phyloP scores from a whole-genome alignment of 129 eudicot genomes.

The Tanacetum coccineum region DNA sequence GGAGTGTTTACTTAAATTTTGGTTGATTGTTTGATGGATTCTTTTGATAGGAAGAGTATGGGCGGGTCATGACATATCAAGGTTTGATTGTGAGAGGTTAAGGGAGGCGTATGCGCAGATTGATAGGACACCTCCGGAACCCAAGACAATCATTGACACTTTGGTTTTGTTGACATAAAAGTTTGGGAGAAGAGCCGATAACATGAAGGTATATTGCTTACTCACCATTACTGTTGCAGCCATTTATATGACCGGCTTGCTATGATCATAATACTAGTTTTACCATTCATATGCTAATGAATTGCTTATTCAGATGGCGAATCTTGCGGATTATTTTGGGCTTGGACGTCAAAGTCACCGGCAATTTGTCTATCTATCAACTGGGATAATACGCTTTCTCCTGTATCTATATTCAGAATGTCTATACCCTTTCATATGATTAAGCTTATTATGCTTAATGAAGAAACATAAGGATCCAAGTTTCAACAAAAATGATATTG shows the following conservation, averaged over 20 bases:
- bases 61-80: constrained; percentile 90
- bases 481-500: no score
- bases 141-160: constrained; percentile 76
- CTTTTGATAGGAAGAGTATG: constrained; percentile 76
- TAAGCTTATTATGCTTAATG: no score
- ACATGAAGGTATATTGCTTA: constrained; percentile 69
- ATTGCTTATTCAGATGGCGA: constrained; percentile 77
- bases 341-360: constrained; percentile 90
- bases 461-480: no score
- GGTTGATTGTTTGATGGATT: no score
- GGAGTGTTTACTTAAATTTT: no score
- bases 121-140: constrained; percentile 68
- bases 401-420: no score
- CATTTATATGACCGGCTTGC: not conserved
- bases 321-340: constrained; percentile 80
- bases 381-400: no score
- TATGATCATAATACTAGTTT: not conserved
- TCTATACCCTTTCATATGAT: no score
- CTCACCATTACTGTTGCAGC: no score
- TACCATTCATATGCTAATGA: constrained; percentile 14
- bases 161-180: constrained; percentile 62
- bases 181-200: constrained; percentile 87
- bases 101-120: constrained; percentile 79
- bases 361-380: no score
- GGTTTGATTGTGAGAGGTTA: constrained; percentile 83